Percentiles rank a stretch among this genome's conserved stretches.
Evolutionary conservation across 208 protist species (phyloP).

Genomic region (Trypanosoma caninum): DNA sequence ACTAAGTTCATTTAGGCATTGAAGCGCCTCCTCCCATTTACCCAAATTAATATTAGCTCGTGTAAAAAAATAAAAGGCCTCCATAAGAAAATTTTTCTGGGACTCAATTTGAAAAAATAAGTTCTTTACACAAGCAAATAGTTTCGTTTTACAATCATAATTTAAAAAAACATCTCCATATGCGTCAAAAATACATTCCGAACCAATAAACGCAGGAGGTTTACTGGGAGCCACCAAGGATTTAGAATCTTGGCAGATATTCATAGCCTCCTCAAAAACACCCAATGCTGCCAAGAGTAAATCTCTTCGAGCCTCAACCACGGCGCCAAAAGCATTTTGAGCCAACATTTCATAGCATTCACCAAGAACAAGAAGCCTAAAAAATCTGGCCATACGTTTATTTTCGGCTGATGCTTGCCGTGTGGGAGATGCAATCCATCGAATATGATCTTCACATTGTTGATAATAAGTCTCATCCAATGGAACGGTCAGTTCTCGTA

Average conservation of each 20-base stretch:
- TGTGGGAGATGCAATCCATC: conserved; percentile 42
- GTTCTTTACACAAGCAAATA: conserved; percentile 6
- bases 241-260: conserved; percentile 20
- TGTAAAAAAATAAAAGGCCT: conserved; percentile 8
- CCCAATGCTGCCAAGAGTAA: conserved; percentile 31
- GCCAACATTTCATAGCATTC: conserved; percentile 51
- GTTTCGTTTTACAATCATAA: neutral
- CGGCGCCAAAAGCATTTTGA: conserved; percentile 32
- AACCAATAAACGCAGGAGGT: conserved; percentile 37
- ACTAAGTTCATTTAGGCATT: conserved; percentile 1
- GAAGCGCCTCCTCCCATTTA: conserved; percentile 1
- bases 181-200: conserved; percentile 33
- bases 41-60: conserved; percentile 4
- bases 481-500: conserved; percentile 24
- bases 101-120: conserved; percentile 5
- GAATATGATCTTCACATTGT: conserved; percentile 35
- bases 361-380: conserved; percentile 34
- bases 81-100: neutral
- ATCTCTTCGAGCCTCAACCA: conserved; percentile 20
- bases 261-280: conserved; percentile 35
- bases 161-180: conserved; percentile 23
- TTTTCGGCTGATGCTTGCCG: conserved; percentile 27
- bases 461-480: conserved; percentile 33
- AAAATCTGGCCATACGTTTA: conserved; percentile 32
- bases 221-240: conserved; percentile 9